Conservation (phyloP, 495 filamentous ascomycete genomes). For the Tuber aestivum region DNA sequence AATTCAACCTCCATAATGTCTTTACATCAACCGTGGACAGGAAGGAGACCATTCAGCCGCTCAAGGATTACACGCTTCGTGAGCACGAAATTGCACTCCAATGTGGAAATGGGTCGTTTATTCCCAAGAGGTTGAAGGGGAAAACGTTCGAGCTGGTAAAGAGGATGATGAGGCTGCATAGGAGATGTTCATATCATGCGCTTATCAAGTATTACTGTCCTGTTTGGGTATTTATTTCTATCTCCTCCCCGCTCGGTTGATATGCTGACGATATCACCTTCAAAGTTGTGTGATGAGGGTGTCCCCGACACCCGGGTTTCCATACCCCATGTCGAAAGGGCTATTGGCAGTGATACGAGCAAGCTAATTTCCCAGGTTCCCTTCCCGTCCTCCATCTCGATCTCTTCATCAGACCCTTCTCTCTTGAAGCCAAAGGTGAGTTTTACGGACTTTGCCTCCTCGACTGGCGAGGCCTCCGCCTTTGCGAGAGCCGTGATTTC, state of each 20-base stretch:
- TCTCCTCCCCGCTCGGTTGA: slow-evolving; percentile 6
- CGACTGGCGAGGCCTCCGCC: slow-evolving; percentile 66
- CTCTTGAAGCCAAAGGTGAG: slow-evolving; percentile 30
- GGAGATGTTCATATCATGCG: slow-evolving; percentile 67
- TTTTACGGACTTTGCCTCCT: slow-evolving; percentile 67
- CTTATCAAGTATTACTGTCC: slow-evolving; percentile 81
- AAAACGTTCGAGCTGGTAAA: slow-evolving; percentile 53
- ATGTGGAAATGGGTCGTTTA: slow-evolving; percentile 30
- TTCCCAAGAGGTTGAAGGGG: slow-evolving; percentile 76
- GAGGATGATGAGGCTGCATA: slow-evolving; percentile 63
- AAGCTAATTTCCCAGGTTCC: slow-evolving; percentile 6
- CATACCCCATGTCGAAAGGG: slow-evolving; percentile 5
- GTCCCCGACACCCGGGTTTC: slow-evolving; percentile 22
- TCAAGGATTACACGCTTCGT: slow-evolving; percentile 75
- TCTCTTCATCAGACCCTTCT: not conserved
- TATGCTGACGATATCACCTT: slow-evolving; percentile 16
- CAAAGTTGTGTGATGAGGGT: slow-evolving; percentile 34
- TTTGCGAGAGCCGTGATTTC: slow-evolving; percentile 75
- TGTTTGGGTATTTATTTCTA: slow-evolving; percentile 11
- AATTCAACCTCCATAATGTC: slow-evolving; percentile 87
- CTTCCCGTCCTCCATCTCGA: not conserved
- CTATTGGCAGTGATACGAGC: not conserved
- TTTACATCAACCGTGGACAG: slow-evolving; percentile 64
- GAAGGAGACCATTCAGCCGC: slow-evolving; percentile 59
- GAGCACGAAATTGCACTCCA: slow-evolving; percentile 69